A percentile compares a stretch with the other conserved stretches of the same genome.
phyloP scores from a whole-genome alignment of 1,284 basidiomycete genomes.

The Tilletiaria anomala region DNA sequence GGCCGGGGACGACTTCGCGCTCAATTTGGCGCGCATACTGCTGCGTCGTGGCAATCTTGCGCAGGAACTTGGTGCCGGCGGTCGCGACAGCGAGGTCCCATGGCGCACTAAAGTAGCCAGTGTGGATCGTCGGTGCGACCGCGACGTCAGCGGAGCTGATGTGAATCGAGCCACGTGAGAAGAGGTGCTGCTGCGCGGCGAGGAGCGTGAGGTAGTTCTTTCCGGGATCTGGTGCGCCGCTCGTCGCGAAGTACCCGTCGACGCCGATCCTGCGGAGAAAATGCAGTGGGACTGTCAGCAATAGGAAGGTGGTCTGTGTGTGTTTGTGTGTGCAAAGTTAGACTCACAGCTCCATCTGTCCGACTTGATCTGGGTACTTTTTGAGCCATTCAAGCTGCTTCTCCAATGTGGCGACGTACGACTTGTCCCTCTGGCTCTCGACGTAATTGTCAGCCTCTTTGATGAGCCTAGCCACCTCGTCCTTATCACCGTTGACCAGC shows the following conservation, averaged over 20 bases:
- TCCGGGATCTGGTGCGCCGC: slow-evolving; percentile 15
- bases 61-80: slow-evolving; percentile 25
- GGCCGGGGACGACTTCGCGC: slow-evolving; percentile 20
- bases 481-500: slow-evolving; percentile 16
- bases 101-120: slow-evolving; percentile 44
- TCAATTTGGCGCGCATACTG: slow-evolving; percentile 14
- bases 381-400: slow-evolving; percentile 32
- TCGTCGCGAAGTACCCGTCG: slow-evolving; percentile 29
- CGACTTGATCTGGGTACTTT: slow-evolving; percentile 14
- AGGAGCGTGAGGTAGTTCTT: slow-evolving; percentile 32
- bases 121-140: slow-evolving; percentile 50
- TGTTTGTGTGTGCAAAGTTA: too few relatives aligned
- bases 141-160: slow-evolving; percentile 50
- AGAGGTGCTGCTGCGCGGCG: slow-evolving; percentile 49
- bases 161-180: slow-evolving; percentile 44
- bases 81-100: slow-evolving; percentile 23
- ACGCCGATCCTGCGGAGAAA: too few relatives aligned
- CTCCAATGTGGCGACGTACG: slow-evolving; percentile 18
- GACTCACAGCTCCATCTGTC: slow-evolving; percentile 36
- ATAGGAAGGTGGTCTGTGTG: too few relatives aligned
- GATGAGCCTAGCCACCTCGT: slow-evolving; percentile 12
- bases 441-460: slow-evolving; percentile 19
- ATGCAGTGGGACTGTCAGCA: too few relatives aligned
- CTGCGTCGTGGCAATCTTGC: slow-evolving; percentile 14
- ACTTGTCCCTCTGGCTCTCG: not conserved